These are phyloP conservation scores for Aurantiochytrium sp. DNA, from an alignment of 108 stramenopile species.

Conservation along the genomic window DNA sequence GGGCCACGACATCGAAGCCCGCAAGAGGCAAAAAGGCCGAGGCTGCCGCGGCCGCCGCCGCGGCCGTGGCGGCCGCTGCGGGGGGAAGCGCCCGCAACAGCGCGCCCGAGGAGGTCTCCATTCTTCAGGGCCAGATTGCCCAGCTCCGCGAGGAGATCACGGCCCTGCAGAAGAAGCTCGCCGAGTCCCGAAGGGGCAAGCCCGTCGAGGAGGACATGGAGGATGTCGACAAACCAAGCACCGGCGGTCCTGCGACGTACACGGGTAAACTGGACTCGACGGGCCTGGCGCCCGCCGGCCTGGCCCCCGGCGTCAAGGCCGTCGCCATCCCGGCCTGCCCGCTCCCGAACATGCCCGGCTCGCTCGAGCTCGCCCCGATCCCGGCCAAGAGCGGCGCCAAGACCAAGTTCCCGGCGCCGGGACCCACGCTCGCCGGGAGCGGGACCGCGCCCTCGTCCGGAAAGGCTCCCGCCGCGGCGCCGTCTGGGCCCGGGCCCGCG, in stretches of 20 bases:
- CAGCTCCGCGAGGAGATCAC: slow-evolving; percentile 11
- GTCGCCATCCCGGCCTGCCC: background rate
- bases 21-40: background rate
- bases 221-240: background rate
- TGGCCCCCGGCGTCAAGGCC: background rate
- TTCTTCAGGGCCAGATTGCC: background rate
- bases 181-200: background rate
- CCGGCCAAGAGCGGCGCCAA: slow-evolving; percentile 18
- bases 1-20: background rate
- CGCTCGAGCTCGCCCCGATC: slow-evolving; percentile 20
- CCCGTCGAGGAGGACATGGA: background rate
- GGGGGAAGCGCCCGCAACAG: background rate
- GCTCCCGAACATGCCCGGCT: background rate
- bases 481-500: background rate
- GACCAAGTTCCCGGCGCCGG: background rate
- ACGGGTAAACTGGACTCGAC: slow-evolving; percentile 9
- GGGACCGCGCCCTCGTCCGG: too few relatives aligned
- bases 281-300: background rate
- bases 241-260: background rate
- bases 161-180: background rate
- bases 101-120: background rate
- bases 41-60: background rate
- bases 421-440: background rate
- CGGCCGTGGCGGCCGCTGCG: background rate
- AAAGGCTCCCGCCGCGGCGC: too few relatives aligned